Percentiles rank a stretch among this genome's conserved stretches.
These are phyloP conservation scores for Aquilaria sinensis DNA, from an alignment of 345 rosid species.

Conservation along the genomic window DNA sequence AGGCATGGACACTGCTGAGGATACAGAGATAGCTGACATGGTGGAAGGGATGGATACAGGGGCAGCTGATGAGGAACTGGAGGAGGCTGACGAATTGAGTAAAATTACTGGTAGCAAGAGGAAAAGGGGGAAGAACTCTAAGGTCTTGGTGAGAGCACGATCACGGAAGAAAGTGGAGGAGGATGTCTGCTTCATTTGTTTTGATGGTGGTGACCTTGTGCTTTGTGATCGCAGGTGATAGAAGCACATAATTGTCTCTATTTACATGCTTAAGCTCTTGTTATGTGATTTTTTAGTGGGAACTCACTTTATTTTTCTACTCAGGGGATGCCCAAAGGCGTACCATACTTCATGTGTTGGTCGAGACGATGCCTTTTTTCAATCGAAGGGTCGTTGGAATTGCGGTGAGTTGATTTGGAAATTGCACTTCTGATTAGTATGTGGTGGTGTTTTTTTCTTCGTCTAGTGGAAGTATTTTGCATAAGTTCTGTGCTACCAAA, in stretches of 20 bases:
- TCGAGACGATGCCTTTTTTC: conserved; percentile 89
- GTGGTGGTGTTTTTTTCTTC: no score
- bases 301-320: conserved; percentile 3
- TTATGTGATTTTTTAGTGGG: neutral
- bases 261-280: neutral
- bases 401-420: conserved; percentile 59
- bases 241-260: neutral
- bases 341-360: conserved; percentile 91
- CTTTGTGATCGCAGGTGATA: conserved; percentile 94
- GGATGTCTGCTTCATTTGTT: conserved; percentile 97
- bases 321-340: conserved; percentile 98
- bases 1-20: conserved; percentile 25
- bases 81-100: conserved; percentile 42
- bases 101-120: conserved; percentile 56
- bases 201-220: conserved; percentile 94
- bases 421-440: no score
- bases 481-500: no score
- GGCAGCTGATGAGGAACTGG: conserved; percentile 27
- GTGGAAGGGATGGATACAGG: conserved; percentile 23
- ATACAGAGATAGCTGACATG: conserved; percentile 21
- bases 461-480: no score
- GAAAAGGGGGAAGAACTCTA: conserved; percentile 36
- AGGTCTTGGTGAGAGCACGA: conserved; percentile 34
- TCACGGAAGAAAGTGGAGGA: conserved; percentile 75
- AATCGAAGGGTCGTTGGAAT: conserved; percentile 84